Evolutionary conservation across 495 filamentous ascomycete genomes (phyloP).

Genomic region (Penicillium cosmopolitanum): DNA sequence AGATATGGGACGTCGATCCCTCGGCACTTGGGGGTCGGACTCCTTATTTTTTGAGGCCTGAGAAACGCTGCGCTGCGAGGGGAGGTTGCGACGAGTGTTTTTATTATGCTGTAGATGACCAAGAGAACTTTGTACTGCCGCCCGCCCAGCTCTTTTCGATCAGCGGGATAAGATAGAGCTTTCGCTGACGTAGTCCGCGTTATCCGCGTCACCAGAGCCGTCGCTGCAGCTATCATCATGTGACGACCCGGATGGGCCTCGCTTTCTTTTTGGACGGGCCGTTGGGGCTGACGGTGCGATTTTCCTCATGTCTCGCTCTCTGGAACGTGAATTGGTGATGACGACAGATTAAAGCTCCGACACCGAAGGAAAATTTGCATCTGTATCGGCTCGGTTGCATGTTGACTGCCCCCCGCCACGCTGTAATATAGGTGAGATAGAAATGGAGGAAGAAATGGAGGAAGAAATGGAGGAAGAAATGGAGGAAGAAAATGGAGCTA

Average conservation of each 20-base stretch:
- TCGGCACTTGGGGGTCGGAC: not conserved
- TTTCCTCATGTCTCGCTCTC: no score
- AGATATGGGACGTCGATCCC: not conserved
- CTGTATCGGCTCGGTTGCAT: no score
- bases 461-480: no score
- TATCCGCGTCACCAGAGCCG: constrained; percentile 6
- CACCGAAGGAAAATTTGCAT: no score
- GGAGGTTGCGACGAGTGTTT: not conserved
- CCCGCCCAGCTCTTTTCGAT: constrained; percentile 6
- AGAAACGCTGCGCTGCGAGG: not conserved
- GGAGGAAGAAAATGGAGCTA: no score
- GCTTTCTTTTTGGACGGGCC: constrained; percentile 10
- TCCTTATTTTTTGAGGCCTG: not conserved
- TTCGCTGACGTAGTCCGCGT: constrained; percentile 7
- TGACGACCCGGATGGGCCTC: constrained; percentile 5
- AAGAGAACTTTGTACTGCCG: not conserved
- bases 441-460: no score
- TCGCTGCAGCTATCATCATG: constrained; percentile 9
- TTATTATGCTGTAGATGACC: constrained; percentile 4
- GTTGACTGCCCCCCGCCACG: no score
- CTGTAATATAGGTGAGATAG: no score
- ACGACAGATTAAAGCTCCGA: no score
- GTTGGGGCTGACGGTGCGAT: constrained; percentile 3
- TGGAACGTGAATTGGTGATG: no score
- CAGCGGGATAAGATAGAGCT: not conserved